Conservation (phyloP, 257 asterid species). For the Capsicum baccatum region DNA sequence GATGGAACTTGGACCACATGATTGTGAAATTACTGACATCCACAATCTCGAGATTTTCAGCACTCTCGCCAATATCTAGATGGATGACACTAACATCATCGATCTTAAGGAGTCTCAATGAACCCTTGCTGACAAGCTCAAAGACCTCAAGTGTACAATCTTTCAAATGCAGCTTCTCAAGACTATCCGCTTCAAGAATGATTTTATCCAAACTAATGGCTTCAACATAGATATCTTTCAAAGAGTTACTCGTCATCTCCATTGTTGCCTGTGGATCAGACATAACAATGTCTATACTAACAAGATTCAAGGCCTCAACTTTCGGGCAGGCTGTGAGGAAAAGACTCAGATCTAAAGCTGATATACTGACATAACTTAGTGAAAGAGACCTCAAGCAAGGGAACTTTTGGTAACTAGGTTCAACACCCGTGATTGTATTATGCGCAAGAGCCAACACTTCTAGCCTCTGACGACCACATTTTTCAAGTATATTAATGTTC, state of each 20-base stretch:
- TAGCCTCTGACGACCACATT: slow-evolving; percentile 86
- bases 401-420: slow-evolving; percentile 79
- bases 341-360: slow-evolving; percentile 80
- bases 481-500: slow-evolving; percentile 78
- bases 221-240: slow-evolving; percentile 82
- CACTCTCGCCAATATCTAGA: slow-evolving; percentile 83
- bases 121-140: slow-evolving; percentile 83
- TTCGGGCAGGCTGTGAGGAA: slow-evolving; percentile 78
- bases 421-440: slow-evolving; percentile 78
- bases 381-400: slow-evolving; percentile 71
- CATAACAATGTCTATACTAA: slow-evolving; percentile 79
- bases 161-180: slow-evolving; percentile 84
- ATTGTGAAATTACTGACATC: slow-evolving; percentile 93
- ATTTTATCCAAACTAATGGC: slow-evolving; percentile 89
- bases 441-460: slow-evolving; percentile 81
- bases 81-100: slow-evolving; percentile 96
- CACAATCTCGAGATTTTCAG: slow-evolving; percentile 80
- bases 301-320: slow-evolving; percentile 59
- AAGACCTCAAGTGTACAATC: slow-evolving; percentile 86
- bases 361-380: slow-evolving; percentile 74
- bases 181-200: slow-evolving; percentile 76
- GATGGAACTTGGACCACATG: slow-evolving; percentile 90
- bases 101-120: slow-evolving; percentile 66
- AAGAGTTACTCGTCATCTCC: slow-evolving; percentile 73
- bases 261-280: slow-evolving; percentile 81